These are phyloP conservation scores for Heimioporus sp. DNA, from an alignment of 768 basidiomycete species.

Conservation along the genomic window DNA sequence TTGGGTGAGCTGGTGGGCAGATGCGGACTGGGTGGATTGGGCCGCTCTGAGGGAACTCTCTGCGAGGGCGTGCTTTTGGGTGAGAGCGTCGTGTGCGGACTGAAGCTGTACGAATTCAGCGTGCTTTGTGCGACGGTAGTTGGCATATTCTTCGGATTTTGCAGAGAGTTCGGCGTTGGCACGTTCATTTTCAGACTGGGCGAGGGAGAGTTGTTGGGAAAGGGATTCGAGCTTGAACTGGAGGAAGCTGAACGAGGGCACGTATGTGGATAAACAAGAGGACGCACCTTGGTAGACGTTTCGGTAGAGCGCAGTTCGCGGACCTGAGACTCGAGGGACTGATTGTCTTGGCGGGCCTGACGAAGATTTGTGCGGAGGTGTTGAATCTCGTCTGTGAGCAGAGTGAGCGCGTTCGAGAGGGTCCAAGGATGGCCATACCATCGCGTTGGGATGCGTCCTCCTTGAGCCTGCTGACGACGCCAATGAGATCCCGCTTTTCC, in stretches of 20 bases:
- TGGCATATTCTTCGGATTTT: slow-evolving; percentile 82
- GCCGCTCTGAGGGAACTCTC: slow-evolving; percentile 71
- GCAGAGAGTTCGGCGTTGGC: slow-evolving; percentile 62
- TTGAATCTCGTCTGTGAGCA: slow-evolving; percentile 62
- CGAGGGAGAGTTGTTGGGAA: slow-evolving; percentile 75
- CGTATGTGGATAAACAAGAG: not conserved
- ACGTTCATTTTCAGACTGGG: slow-evolving; percentile 75
- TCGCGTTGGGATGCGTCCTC: slow-evolving; percentile 73
- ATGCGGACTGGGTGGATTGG: slow-evolving; percentile 67
- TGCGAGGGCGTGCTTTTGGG: slow-evolving; percentile 62
- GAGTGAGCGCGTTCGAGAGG: not conserved
- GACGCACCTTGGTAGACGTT: slow-evolving; percentile 68
- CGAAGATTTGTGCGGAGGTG: slow-evolving; percentile 67
- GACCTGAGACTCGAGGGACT: slow-evolving; percentile 61
- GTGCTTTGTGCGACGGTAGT: slow-evolving; percentile 79
- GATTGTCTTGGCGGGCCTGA: slow-evolving; percentile 73
- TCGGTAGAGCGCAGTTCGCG: slow-evolving; percentile 74
- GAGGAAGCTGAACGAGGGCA: too few relatives aligned
- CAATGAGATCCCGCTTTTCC: slow-evolving; percentile 88
- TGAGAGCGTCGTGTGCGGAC: slow-evolving; percentile 68
- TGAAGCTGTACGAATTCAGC: slow-evolving; percentile 76
- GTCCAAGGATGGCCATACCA: slow-evolving; percentile 46
- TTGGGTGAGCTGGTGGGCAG: slow-evolving; percentile 75
- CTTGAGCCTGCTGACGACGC: slow-evolving; percentile 79
- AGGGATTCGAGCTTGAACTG: slow-evolving; percentile 88